Evolutionary conservation across 192 early-diverging fungal species (phyloP).

Genomic region (Entomortierella beljakovae): DNA sequence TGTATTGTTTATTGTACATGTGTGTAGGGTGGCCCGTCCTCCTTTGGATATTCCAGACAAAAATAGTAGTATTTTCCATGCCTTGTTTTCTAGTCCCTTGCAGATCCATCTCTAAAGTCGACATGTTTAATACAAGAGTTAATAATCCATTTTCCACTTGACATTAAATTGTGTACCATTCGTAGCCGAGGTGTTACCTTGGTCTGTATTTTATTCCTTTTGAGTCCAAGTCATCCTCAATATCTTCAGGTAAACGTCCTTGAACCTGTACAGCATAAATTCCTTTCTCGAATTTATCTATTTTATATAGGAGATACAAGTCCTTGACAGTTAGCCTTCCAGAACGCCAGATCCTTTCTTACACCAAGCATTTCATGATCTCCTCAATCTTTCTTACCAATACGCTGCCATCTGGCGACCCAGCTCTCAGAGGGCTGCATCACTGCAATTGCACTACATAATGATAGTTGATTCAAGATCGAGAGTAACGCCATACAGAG

Average conservation of each 20-base stretch:
- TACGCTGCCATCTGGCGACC: slow-evolving; percentile 80
- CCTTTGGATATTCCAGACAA: neutral
- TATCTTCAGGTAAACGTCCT: slow-evolving; percentile 79
- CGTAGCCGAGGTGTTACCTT: slow-evolving; percentile 63
- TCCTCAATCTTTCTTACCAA: slow-evolving; percentile 57
- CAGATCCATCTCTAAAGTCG: slow-evolving; percentile 43
- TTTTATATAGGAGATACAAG: neutral
- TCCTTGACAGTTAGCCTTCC: slow-evolving; percentile 16
- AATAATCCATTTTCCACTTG: no score
- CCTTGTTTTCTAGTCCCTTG: slow-evolving; percentile 26
- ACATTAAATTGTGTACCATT: neutral
- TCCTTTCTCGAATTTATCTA: slow-evolving; percentile 73
- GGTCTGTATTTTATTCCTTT: slow-evolving; percentile 77
- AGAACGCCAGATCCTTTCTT: neutral
- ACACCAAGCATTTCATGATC: neutral
- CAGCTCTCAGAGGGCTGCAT: slow-evolving; percentile 81
- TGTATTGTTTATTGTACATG: slow-evolving; percentile 5
- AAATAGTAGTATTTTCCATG: neutral
- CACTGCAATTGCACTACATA: slow-evolving; percentile 70
- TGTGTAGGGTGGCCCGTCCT: neutral
- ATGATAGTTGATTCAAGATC: neutral
- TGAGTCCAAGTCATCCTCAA: slow-evolving; percentile 76
- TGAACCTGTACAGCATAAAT: slow-evolving; percentile 82
- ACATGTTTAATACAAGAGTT: neutral
- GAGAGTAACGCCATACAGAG: neutral